Evolutionary conservation across 495 filamentous ascomycete species (phyloP), one percentile per base, ranked within the genome.

Genomic region (Chlorociboria aeruginascens): DNA sequence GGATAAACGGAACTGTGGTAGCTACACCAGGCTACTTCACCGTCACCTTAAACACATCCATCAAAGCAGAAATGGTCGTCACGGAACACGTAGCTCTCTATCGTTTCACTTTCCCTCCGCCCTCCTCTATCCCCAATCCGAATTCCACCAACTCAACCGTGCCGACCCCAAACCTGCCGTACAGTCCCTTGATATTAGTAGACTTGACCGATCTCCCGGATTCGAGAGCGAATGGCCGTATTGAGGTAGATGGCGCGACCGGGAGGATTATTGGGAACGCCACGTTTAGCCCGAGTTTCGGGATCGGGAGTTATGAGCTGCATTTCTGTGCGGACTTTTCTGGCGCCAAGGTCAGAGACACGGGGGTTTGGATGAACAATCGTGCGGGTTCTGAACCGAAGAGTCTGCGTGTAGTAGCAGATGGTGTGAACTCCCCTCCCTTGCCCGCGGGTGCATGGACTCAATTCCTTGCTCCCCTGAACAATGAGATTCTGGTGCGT

Each of bases 271-370:
- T 69, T 8, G 83, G 78, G 2, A 79, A 68, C 52, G 84, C 74
- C 0, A 76, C 71, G 0, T 87, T 87, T 56, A 53, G 70, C 12
- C 81, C 84, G 0, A 83, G 78, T 54, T 89, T 87, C 52, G 79
- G 79, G 0, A 69, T 74, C 37, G 83, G 82, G 1, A 68, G 55
- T 45, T 89, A 82, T 51, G 61, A 48, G 32, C 58, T 71, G 0
- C 65, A 85, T 59, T 83, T 85, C 51, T 88, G 85, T 55, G 76
- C 75, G 8, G 85, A 89, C 55, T 86, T 89, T 62, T 63, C 63
- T 7, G 83, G 82, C 0, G 76, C 74, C 12, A 53, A 65, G 0
- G 64, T 87, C 20, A 66, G 73, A 17, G 77, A 83, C 48, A 82
- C 69, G 3, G 83, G 84, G 7, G 69, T 81, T 16, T 88, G 77